Base-by-base conservation (phyloP, 768 basidiomycete genomes). In the Rubroboletus satanas region DNA sequence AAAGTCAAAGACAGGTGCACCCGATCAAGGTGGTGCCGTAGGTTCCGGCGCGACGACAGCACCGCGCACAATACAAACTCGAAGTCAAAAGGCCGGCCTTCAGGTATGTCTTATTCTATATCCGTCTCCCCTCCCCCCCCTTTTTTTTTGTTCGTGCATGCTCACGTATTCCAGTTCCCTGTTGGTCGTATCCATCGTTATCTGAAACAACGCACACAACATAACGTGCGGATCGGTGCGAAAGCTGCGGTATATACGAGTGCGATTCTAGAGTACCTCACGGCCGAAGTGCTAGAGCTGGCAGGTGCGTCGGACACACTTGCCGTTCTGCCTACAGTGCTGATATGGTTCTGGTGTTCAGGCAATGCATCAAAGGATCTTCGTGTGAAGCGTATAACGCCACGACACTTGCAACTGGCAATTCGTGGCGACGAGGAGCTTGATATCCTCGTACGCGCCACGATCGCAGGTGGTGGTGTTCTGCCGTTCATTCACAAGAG, bases 161-260 rank as follows among this genome's bases (percentile, higher is more conserved):
- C 49, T 55, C 31, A 54, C 45, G 26, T 15, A 12, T 26, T 9
- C 18, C 37, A 94, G 93, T 97, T 97, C 72, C 93, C 94, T 36
- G 95, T 97, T 43, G 93, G 94, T 48, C 94, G 94, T 91, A 94
- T 97, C 53, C 95, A 98, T 70, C 84, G 95, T 77, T 96, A 91
- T 74, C 75, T 97, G 61, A 94, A 97, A 71, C 87, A 87, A 67
- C 83, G 89, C 60, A 96, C 92, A 17, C 90, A 93, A 69, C 88
- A 95, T 73, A 95, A 94, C 67, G 87, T 96, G 51, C 88, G 94
- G 36, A 93, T 98, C 60, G 95, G 94, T 29, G 95, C 93, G n/a
- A 97, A 97, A 71, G 94, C 94, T 28, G 93, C 95, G 9, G 95
- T 98, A 15, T 96, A 96, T 72, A 93, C 92, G n/a, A 87, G 90